These are phyloP conservation scores for Moricandia arvensis DNA, from an alignment of 345 rosid genomes.

Conservation along the genomic window DNA sequence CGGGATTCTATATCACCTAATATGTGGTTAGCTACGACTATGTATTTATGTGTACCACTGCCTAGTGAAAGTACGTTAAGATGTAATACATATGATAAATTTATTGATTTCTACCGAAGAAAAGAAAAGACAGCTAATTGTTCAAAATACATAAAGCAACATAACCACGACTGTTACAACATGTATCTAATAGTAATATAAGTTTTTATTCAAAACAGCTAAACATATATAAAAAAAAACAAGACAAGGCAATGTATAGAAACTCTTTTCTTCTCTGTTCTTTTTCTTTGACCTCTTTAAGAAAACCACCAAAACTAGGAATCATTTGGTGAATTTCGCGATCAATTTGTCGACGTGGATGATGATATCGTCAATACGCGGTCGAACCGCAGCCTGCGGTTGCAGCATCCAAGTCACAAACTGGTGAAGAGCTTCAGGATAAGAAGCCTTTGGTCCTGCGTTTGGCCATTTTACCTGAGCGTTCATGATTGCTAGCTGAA, in stretches of 20 bases:
- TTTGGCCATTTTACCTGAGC: constrained; percentile 95
- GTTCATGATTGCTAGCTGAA: constrained; percentile 82
- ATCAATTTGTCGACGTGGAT: constrained; percentile 93
- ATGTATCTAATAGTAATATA: constrained; percentile 7
- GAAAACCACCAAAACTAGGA: constrained; percentile 1
- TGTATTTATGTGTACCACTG: too few species aligned
- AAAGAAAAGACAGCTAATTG: not conserved
- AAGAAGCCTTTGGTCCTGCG: constrained; percentile 66
- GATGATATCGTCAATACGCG: constrained; percentile 75
- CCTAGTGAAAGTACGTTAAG: too few species aligned
- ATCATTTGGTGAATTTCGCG: constrained; percentile 61
- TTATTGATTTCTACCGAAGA: not conserved
- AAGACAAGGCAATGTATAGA: constrained; percentile 13
- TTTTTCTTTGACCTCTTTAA: not conserved
- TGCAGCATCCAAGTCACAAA: constrained; percentile 99
- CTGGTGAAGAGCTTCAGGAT: constrained; percentile 91
- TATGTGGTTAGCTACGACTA: too few species aligned
- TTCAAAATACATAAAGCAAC: not conserved
- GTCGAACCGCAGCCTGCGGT: constrained; percentile 84
- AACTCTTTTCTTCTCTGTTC: not conserved
- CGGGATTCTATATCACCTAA: not conserved
- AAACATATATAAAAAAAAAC: constrained; percentile 5
- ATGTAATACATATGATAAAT: too few species aligned
- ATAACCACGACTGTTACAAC: not conserved
- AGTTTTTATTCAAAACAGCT: constrained; percentile 5